Evolutionary conservation across 176 grass and related monocot species (phyloP).

Genomic region (Areca catechu): DNA sequence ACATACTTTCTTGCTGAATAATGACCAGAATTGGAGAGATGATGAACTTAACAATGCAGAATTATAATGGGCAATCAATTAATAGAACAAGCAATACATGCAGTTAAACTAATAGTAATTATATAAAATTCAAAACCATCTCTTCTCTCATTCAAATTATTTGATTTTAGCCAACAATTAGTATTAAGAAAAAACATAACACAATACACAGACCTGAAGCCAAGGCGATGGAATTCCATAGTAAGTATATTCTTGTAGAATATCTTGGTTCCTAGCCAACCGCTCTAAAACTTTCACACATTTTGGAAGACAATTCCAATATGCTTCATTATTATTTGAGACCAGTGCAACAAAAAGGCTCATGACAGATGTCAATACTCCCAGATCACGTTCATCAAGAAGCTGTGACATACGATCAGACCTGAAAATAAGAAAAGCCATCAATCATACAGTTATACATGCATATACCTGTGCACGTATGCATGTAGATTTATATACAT

Average conservation of each 20-base stretch:
- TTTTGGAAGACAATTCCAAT: slow-evolving; percentile 98
- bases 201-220: slow-evolving; percentile 76
- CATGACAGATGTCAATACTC: slow-evolving; percentile 95
- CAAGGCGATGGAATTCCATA: slow-evolving; percentile 99
- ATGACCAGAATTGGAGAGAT: too few species aligned
- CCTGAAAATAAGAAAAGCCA: slow-evolving; percentile 35
- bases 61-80: too few species aligned
- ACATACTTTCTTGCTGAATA: too few species aligned
- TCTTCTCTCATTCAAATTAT: too few species aligned
- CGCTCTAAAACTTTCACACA: slow-evolving; percentile 89
- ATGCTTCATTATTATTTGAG: slow-evolving; percentile 83
- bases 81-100: too few species aligned
- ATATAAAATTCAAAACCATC: too few species aligned
- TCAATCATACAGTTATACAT: neutral
- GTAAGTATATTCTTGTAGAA: slow-evolving; percentile 95
- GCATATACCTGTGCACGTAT: too few species aligned
- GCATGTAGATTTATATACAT: neutral
- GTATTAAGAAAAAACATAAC: neutral
- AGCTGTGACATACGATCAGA: slow-evolving; percentile 96
- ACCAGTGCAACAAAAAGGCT: slow-evolving; percentile 97
- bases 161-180: too few species aligned
- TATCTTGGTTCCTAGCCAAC: slow-evolving; percentile 96
- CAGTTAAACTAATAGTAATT: too few species aligned
- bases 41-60: too few species aligned
- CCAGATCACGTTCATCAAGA: slow-evolving; percentile 90